These are phyloP conservation scores for Astrephomene gubernaculifera DNA, from an alignment of 139 green algal species.

Conservation along the genomic window DNA sequence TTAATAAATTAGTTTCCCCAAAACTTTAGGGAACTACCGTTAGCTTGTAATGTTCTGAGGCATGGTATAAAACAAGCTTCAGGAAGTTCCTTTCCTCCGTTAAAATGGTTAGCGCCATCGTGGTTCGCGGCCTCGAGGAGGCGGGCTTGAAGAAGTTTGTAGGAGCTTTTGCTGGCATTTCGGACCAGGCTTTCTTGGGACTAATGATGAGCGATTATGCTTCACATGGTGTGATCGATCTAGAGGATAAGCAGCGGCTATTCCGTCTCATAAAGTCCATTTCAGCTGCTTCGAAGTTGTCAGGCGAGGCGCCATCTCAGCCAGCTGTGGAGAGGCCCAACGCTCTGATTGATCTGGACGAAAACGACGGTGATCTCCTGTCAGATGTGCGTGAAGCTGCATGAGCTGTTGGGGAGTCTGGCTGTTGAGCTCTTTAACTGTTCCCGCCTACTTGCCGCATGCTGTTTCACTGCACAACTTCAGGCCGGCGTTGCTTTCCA, in stretches of 20 bases:
- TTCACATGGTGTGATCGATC: conserved; percentile 73
- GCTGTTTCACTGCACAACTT: not conserved
- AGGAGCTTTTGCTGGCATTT: conserved; percentile 49
- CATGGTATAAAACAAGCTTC: conserved; percentile 7
- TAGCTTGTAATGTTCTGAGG: no score
- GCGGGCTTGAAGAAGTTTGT: conserved; percentile 59
- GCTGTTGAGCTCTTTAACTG: not conserved
- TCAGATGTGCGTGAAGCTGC: conserved; percentile 42
- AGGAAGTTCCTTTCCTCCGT: not conserved
- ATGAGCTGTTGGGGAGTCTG: not conserved
- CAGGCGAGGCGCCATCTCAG: not conserved
- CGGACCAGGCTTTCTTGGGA: conserved; percentile 55
- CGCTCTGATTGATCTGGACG: conserved; percentile 84
- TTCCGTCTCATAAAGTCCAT: conserved; percentile 76
- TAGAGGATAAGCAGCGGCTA: conserved; percentile 84
- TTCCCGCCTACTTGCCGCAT: conserved; percentile 8
- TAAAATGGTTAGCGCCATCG: conserved; percentile 19
- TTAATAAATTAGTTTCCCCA: no score
- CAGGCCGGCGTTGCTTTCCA: conserved; percentile 48
- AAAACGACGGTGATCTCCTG: conserved; percentile 78
- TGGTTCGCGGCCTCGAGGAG: conserved; percentile 43
- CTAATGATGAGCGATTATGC: conserved; percentile 81
- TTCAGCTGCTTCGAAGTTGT: not conserved
- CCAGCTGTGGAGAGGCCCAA: conserved; percentile 13
- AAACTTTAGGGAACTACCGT: no score